phyloP scores from a whole-genome alignment of 2,329 filamentous ascomycete genomes.

The Curvularia eragrostidis region DNA sequence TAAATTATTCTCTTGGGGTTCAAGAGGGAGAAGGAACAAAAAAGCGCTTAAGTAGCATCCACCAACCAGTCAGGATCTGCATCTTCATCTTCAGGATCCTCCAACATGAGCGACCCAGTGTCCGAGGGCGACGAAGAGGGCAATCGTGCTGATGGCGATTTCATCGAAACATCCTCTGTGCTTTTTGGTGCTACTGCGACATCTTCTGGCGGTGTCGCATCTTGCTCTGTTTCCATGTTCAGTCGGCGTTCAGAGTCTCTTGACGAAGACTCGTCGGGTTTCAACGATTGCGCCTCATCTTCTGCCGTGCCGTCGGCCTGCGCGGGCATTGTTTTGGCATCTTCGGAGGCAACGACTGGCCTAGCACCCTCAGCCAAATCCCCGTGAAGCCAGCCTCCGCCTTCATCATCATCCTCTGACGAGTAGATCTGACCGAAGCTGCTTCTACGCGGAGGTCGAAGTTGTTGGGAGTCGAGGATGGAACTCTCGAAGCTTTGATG shows the following conservation, averaged over 20 bases:
- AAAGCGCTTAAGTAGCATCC: conserved; percentile 28
- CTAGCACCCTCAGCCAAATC: conserved; percentile 6
- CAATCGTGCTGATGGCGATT: background rate
- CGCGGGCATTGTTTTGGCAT: conserved; percentile 48
- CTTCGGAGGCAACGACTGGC: conserved; percentile 1
- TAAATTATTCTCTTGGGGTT: no score
- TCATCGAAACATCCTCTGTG: conserved; percentile 1
- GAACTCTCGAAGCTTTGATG: conserved; percentile 46
- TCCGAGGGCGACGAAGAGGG: conserved; percentile 46
- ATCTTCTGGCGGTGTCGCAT: background rate
- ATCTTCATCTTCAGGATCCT: conserved; percentile 71
- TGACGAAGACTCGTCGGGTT: conserved; percentile 6
- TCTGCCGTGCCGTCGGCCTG: conserved; percentile 40
- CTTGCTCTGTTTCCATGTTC: background rate
- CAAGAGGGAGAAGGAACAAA: background rate
- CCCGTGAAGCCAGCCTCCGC: conserved; percentile 29
- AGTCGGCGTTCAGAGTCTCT: background rate
- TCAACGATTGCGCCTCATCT: conserved; percentile 24
- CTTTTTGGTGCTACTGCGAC: background rate
- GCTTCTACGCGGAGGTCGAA: conserved; percentile 32
- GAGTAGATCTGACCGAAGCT: conserved; percentile 36
- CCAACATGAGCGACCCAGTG: conserved; percentile 60
- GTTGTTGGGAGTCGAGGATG: conserved; percentile 37
- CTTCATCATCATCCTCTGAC: conserved; percentile 31
- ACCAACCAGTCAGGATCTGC: conserved; percentile 69